These are phyloP conservation scores for Cercospora beticola DNA, from an alignment of 2,329 filamentous ascomycete species.

Conservation along the genomic window DNA sequence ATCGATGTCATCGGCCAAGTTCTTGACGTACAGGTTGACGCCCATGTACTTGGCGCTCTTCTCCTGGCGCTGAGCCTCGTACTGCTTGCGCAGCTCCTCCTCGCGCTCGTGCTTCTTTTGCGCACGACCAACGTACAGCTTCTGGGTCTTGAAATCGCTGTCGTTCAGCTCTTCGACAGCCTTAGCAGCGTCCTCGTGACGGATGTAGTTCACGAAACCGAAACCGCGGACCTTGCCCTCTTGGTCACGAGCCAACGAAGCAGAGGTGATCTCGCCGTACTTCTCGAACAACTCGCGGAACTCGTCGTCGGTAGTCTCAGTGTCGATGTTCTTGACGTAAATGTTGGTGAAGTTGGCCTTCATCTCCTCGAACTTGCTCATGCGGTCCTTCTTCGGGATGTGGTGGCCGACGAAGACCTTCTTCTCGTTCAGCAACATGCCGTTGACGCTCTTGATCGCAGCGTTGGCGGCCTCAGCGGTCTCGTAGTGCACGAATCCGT, in stretches of 20 bases:
- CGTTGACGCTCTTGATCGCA: slow-evolving; percentile 99
- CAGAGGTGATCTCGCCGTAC: slow-evolving; percentile 92
- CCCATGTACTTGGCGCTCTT: slow-evolving; percentile 99
- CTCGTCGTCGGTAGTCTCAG: slow-evolving; percentile 84
- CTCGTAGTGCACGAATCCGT: slow-evolving; percentile 99
- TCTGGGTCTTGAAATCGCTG: slow-evolving; percentile 89
- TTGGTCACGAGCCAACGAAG: slow-evolving; percentile 91
- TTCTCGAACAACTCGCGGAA: slow-evolving; percentile 92
- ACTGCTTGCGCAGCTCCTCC: slow-evolving; percentile 98
- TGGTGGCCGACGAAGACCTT: slow-evolving; percentile 99
- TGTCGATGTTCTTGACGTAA: slow-evolving; percentile 96
- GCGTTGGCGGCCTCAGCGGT: slow-evolving; percentile 94
- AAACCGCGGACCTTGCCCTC: slow-evolving; percentile 94
- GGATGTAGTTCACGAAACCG: slow-evolving; percentile 91
- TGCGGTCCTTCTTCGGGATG: slow-evolving; percentile 99
- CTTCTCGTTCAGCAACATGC: slow-evolving; percentile 99
- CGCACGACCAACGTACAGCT: slow-evolving; percentile 94
- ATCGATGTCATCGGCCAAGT: slow-evolving; percentile 93
- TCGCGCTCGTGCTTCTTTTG: slow-evolving; percentile 99
- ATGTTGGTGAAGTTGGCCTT: slow-evolving; percentile 99
- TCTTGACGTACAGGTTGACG: slow-evolving; percentile 99
- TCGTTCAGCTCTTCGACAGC: slow-evolving; percentile 92
- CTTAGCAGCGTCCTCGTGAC: slow-evolving; percentile 79
- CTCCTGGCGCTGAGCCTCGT: slow-evolving; percentile 94
- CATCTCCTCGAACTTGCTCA: slow-evolving; percentile 99